Base-by-base conservation (phyloP, 495 filamentous ascomycete genomes). In the Penicillium mononematosum region DNA sequence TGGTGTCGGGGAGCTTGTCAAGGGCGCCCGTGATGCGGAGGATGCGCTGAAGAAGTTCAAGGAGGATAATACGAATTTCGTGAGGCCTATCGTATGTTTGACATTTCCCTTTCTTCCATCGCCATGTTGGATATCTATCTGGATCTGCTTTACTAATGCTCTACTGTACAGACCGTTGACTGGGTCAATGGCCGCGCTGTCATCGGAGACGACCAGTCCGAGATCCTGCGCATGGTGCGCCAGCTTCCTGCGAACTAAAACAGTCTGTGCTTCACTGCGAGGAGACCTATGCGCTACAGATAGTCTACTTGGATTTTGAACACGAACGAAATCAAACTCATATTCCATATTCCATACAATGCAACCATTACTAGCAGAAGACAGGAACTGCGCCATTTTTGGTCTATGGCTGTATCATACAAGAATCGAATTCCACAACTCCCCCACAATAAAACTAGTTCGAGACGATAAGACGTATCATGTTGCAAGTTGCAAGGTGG, bases 141-240 rank as follows among this genome's bases (percentile, higher is more conserved):
- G 24, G 8, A 62, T 41, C 38, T 31, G 5, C 39, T 44, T 7
- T 55, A 53, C 60, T 68, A 59, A 68, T 53, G 51, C 31, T 42
- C 20, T 19, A 9, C 56, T 45, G 53, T 64, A 29, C 16, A 92
- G 88, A 82, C 81, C 50, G 95, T 98, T 24, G 94, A 98, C 72
- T 98, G 94, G 95, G 86, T 87, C 58, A 91, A 92, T 74, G 95
- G 94, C 53, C 85, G 83, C 67, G 91, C 85, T 65, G 81, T 89
- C 29, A 77, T 83, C 50, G 89, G 90, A 7, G 87, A 88, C 45
- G 81, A 87, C 58, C 85, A 93, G 76, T 92, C 90, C 12, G 89
- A 90, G 73, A 95, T 96, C 45, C 69, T 95, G 63, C 86, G 85
- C 64, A 82, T 96, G 80, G 72, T 96, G 17, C 77, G 82, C 39